Evolutionary conservation across 176 grass and related monocot genomes (phyloP).

Genomic region (Phoenix dactylifera): DNA sequence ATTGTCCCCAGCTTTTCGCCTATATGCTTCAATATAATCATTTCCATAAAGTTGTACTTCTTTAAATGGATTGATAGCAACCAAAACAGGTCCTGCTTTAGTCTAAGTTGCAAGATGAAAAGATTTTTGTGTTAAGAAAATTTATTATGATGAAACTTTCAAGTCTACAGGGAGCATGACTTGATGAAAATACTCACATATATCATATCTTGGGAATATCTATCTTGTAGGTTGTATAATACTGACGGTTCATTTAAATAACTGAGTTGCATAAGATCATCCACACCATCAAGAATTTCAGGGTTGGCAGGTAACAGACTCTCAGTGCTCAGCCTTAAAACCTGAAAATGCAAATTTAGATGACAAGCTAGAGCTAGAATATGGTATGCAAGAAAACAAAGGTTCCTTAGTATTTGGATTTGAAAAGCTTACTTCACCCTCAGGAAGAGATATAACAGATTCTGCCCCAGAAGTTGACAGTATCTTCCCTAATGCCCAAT

Average conservation of each 20-base stretch:
- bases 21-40: conserved; percentile 78
- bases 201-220: conserved; percentile 82
- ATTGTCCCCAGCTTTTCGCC: conserved; percentile 57
- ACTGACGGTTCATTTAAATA: conserved; percentile 97
- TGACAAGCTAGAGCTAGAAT: conserved; percentile 18
- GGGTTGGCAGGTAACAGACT: conserved; percentile 83
- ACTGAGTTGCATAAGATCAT: conserved; percentile 98
- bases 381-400: conserved; percentile 4
- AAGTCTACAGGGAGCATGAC: conserved; percentile 10
- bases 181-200: conserved; percentile 58
- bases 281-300: conserved; percentile 97
- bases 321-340: conserved; percentile 64
- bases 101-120: conserved; percentile 49
- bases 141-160: conserved; percentile 22
- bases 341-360: conserved; percentile 33
- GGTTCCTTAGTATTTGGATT: neutral
- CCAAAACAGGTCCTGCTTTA: conserved; percentile 98
- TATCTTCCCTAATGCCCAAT: conserved; percentile 78
- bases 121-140: neutral
- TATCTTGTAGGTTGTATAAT: conserved; percentile 84
- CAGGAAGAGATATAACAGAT: conserved; percentile 53
- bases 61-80: conserved; percentile 96
- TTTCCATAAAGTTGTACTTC: conserved; percentile 85
- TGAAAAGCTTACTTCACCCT: conserved; percentile 66
- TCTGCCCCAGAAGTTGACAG: conserved; percentile 64